phyloP scores from a whole-genome alignment of 352 stramenopile species.

The Phytopythium cucurbitacearum region DNA sequence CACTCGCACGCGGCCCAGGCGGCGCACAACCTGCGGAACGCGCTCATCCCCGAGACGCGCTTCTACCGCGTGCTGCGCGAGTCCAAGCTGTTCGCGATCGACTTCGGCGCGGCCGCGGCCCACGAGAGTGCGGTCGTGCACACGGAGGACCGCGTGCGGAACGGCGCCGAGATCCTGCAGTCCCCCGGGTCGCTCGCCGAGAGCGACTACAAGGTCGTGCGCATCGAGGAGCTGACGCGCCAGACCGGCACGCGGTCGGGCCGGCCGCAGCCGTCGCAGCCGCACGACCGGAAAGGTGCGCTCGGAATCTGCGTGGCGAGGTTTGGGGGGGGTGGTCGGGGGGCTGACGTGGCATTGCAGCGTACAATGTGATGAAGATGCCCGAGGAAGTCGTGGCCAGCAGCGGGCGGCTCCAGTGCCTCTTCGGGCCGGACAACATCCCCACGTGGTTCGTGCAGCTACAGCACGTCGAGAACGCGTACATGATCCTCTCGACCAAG shows the following conservation, averaged over 20 bases:
- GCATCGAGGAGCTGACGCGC: conserved; percentile 50
- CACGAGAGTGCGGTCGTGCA: conserved; percentile 2
- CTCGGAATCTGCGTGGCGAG: no score
- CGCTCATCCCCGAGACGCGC: conserved; percentile 37
- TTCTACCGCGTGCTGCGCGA: conserved; percentile 75
- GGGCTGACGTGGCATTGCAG: conserved; percentile 11
- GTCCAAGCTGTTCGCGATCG: conserved; percentile 58
- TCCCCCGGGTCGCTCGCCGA: conserved; percentile 18
- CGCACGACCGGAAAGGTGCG: conserved; percentile 45
- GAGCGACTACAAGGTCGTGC: conserved; percentile 47
- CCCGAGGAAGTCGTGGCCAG: conserved; percentile 67
- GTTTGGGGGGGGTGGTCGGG: neutral
- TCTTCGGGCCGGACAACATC: conserved; percentile 42
- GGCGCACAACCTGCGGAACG: conserved; percentile 21
- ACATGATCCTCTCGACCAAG: conserved; percentile 59
- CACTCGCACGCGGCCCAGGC: conserved; percentile 2
- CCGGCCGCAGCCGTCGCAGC: conserved; percentile 16
- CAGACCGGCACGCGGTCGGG: conserved; percentile 24
- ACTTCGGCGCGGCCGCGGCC: conserved; percentile 22
- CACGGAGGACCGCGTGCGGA: conserved; percentile 7
- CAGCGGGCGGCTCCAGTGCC: conserved; percentile 50
- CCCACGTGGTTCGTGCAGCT: conserved; percentile 73
- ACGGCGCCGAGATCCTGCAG: conserved; percentile 11
- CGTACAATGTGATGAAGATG: conserved; percentile 78
- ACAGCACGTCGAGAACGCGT: conserved; percentile 64